These are phyloP conservation scores for Colletotrichum orchidophilum DNA, from an alignment of 2,329 filamentous ascomycete species.

Conservation along the genomic window DNA sequence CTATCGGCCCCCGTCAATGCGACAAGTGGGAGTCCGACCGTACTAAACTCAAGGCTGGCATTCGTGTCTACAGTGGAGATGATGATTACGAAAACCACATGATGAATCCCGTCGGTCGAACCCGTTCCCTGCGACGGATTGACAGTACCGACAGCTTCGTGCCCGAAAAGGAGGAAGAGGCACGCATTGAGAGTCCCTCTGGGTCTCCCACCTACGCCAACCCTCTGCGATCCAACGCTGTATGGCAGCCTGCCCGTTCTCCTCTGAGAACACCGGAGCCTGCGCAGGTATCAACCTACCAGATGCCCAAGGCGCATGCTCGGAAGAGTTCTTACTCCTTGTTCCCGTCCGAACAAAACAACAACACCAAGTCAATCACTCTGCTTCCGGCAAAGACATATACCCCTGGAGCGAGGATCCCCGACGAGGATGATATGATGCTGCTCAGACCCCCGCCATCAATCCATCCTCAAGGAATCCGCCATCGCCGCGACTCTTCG, in stretches of 20 bases:
- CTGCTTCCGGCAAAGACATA: conserved; percentile 61
- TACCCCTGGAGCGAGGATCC: conserved; percentile 35
- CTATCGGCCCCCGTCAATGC: conserved; percentile 54
- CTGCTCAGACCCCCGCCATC: conserved; percentile 31
- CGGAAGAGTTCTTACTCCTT: conserved; percentile 52
- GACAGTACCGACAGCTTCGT: conserved; percentile 48
- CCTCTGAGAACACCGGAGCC: conserved; percentile 27
- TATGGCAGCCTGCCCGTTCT: conserved; percentile 35
- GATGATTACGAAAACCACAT: conserved; percentile 46
- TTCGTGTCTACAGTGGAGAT: conserved; percentile 50
- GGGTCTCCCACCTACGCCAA: conserved; percentile 36
- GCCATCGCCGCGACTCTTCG: conserved; percentile 69
- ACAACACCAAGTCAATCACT: conserved; percentile 44
- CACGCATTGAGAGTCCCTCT: conserved; percentile 39
- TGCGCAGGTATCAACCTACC: conserved; percentile 24
- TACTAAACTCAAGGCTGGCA: conserved; percentile 54
- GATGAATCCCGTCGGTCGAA: conserved; percentile 44
- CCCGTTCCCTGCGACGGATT: conserved; percentile 42
- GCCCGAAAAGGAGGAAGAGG: conserved; percentile 45
- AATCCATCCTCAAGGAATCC: conserved; percentile 42
- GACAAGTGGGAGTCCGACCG: conserved; percentile 58
- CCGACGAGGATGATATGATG: conserved; percentile 13
- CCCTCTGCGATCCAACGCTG: conserved; percentile 44
- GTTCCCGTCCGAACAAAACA: conserved; percentile 45
- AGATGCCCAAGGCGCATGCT: conserved; percentile 40